Evolutionary conservation across 352 stramenopile species (phyloP), one percentile per base, ranked within the genome.

Genomic region (Thraustochytrium striatum): DNA sequence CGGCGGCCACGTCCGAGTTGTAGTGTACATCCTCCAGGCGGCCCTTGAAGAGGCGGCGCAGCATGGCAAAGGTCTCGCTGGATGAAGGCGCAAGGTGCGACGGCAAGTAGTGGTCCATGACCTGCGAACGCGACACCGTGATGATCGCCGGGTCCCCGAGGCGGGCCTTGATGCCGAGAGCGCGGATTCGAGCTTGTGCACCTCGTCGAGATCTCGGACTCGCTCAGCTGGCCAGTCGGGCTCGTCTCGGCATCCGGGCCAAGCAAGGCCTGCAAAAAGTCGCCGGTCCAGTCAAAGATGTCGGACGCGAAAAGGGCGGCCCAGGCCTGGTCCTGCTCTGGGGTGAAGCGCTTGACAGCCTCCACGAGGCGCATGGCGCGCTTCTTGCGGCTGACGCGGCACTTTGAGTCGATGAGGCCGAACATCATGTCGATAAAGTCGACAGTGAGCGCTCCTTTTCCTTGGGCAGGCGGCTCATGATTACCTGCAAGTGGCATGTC

Each of bases 51-150:
- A 70, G 30, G 59, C 59, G 33, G 9, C 36, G 43, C 35, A 75
- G 30, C 3, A 75, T 3, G 28, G 13, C 50, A 16, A 75, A 75
- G 41, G 32, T 55, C 16, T 16, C n/a, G 5, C 65, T 75, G 25
- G 28, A 75, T 61, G 16, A 70, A 21, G 11, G 9, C 9, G 43
- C 50, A 28, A 75, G 65, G 0, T 7, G 11, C 11, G 52, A 47
- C 3, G 65, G 65, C n/a, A 75, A 30, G 65, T 75, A 75, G 50
- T 75, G 65, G 30, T 75, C 65, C 1, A 62, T 28, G n/a, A 38
- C 36, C 21, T 75, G 41, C 19, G 65, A 75, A 7, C 52, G 61
- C 19, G 65, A 75, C 7, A 75, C 1, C 30, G 65, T 75, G 21
- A 75, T 38, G 50, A 30, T 55, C 9, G 44, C 21, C 5, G 65